These are phyloP conservation scores for Saccharomycopsis malanga DNA, from an alignment of 805 yeast species.

Conservation along the genomic window DNA sequence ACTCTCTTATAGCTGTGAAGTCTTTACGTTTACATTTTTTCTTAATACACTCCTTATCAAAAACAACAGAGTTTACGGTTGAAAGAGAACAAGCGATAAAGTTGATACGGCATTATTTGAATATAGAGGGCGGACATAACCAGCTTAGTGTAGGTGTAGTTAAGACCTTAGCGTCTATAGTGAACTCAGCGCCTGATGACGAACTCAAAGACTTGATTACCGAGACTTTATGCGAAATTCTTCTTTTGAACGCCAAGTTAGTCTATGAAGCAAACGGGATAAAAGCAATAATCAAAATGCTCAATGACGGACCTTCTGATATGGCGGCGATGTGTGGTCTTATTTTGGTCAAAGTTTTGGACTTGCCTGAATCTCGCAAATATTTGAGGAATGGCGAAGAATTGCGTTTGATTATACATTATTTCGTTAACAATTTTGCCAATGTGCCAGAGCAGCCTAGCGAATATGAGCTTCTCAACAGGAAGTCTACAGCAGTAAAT, in stretches of 20 bases:
- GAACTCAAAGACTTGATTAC: slow-evolving; percentile 41
- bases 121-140: slow-evolving; percentile 44
- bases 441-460: slow-evolving; percentile 4
- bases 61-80: slow-evolving; percentile 43
- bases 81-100: slow-evolving; percentile 78
- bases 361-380: slow-evolving; percentile 45
- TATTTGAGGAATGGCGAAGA: slow-evolving; percentile 51
- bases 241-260: slow-evolving; percentile 37
- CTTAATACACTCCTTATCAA: slow-evolving; percentile 56
- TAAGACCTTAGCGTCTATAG: slow-evolving; percentile 49
- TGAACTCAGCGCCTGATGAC: slow-evolving; percentile 50
- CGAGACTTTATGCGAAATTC: slow-evolving; percentile 48
- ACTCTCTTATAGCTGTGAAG: slow-evolving; percentile 48
- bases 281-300: slow-evolving; percentile 37
- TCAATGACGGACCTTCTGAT: slow-evolving; percentile 48
- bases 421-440: slow-evolving; percentile 16
- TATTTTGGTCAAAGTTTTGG: slow-evolving; percentile 50
- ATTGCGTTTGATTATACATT: slow-evolving; percentile 53
- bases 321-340: slow-evolving; percentile 37
- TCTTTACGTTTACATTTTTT: slow-evolving; percentile 50
- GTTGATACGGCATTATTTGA: slow-evolving; percentile 55
- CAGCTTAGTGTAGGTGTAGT: slow-evolving; percentile 56
- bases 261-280: slow-evolving; percentile 39
- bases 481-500: not conserved
- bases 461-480: not conserved